Evolutionary conservation across 2,329 filamentous ascomycete species (phyloP).

Genomic region (Pseudocercospora musae): DNA sequence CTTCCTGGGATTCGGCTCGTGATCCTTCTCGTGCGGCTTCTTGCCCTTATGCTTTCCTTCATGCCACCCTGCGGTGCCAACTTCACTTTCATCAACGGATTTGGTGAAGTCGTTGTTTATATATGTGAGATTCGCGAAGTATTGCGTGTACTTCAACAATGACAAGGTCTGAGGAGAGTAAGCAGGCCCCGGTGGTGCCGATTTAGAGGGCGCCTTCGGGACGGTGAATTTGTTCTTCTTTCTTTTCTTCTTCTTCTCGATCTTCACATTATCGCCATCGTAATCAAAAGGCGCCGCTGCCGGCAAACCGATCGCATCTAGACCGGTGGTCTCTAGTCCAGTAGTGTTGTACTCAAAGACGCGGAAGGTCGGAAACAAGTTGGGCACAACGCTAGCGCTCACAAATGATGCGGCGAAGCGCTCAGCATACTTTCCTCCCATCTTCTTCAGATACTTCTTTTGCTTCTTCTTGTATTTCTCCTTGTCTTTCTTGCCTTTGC

Average conservation of each 20-base stretch:
- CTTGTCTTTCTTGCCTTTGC: constrained; percentile 38
- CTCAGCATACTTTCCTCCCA: constrained; percentile 80
- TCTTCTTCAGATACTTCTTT: constrained; percentile 58
- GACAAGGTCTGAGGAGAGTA: constrained; percentile 84
- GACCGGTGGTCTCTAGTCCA: constrained; percentile 56
- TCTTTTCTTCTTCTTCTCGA: constrained; percentile 50
- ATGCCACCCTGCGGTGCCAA: constrained; percentile 52
- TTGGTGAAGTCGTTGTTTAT: constrained; percentile 69
- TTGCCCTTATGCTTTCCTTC: constrained; percentile 62
- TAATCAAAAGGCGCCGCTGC: constrained; percentile 14
- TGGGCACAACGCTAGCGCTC: constrained; percentile 84
- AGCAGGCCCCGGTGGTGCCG: constrained; percentile 75
- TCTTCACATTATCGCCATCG: constrained; percentile 38
- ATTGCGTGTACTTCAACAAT: constrained; percentile 78
- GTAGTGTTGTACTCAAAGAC: constrained; percentile 92
- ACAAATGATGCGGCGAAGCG: constrained; percentile 79
- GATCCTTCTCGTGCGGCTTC: constrained; percentile 47
- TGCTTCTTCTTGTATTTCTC: constrained; percentile 52
- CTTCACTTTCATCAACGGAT: constrained; percentile 25
- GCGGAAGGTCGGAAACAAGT: constrained; percentile 77
- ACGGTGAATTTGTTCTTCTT: constrained; percentile 49
- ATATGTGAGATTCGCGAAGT: constrained; percentile 87
- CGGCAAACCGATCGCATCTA: constrained; percentile 17
- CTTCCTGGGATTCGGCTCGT: constrained; percentile 56
- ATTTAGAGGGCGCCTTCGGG: constrained; percentile 70